These are phyloP conservation scores for Chrysosporium keratinophilum DNA, from an alignment of 2,329 filamentous ascomycete species.

Conservation along the genomic window DNA sequence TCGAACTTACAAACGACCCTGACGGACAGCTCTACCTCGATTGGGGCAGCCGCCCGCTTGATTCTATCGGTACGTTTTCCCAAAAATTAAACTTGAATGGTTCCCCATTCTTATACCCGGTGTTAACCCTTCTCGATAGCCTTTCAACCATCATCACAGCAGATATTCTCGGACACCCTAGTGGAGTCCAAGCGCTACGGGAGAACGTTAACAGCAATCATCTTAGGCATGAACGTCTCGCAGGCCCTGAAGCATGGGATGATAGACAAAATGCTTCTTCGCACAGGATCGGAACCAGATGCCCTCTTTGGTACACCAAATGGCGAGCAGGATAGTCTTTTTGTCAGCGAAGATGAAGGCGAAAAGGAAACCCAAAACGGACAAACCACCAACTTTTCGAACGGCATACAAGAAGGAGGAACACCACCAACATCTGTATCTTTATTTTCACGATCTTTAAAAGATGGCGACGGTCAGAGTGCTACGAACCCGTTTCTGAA, in stretches of 20 bases:
- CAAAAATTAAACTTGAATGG: not conserved
- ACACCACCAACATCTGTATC: not conserved
- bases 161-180: slow-evolving; percentile 43
- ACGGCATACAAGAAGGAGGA: slow-evolving; percentile 10
- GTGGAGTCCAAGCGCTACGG: slow-evolving; percentile 51
- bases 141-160: slow-evolving; percentile 38
- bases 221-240: slow-evolving; percentile 46
- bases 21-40: slow-evolving; percentile 44
- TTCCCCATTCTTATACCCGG: not conserved
- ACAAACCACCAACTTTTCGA: slow-evolving; percentile 15
- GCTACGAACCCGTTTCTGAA: slow-evolving; percentile 1
- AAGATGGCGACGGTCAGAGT: not conserved
- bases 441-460: slow-evolving; percentile 1
- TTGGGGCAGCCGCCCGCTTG: slow-evolving; percentile 37
- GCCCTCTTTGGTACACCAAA: slow-evolving; percentile 23
- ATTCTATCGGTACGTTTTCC: slow-evolving; percentile 37
- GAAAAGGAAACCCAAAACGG: slow-evolving; percentile 22
- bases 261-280: slow-evolving; percentile 36
- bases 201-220: slow-evolving; percentile 46
- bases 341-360: slow-evolving; percentile 30
- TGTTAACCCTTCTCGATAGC: slow-evolving; percentile 20
- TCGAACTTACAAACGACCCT: slow-evolving; percentile 40
- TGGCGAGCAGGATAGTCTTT: slow-evolving; percentile 30
- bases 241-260: slow-evolving; percentile 42
- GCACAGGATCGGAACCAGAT: slow-evolving; percentile 19